Percentiles rank a stretch among this genome's conserved stretches.
phyloP scores from a whole-genome alignment of 768 basidiomycete genomes.

The Boletus rufocinnamomeus region DNA sequence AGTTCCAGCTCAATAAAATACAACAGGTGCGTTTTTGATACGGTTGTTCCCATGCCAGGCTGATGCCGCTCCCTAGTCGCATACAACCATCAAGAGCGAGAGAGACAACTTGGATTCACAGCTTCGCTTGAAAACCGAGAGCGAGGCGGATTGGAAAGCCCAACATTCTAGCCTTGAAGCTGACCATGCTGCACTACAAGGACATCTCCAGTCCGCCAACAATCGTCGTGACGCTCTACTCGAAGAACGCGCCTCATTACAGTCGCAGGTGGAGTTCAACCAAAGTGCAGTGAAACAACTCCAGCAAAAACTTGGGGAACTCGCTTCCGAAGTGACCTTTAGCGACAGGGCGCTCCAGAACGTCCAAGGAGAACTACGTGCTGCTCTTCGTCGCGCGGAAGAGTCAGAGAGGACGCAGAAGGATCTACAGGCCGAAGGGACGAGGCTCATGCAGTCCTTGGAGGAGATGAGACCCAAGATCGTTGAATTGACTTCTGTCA shows the following conservation, averaged over 20 bases:
- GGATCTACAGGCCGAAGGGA: slow-evolving; percentile 76
- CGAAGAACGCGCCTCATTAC: slow-evolving; percentile 52
- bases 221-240: slow-evolving; percentile 49
- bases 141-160: slow-evolving; percentile 49
- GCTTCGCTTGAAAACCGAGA: slow-evolving; percentile 42
- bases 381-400: slow-evolving; percentile 66
- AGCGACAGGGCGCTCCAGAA: slow-evolving; percentile 59
- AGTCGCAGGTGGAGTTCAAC: slow-evolving; percentile 47
- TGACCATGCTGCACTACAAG: slow-evolving; percentile 40
- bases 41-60: background rate
- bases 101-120: slow-evolving; percentile 56
- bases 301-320: slow-evolving; percentile 59
- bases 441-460: slow-evolving; percentile 74
- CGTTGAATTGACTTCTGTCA: slow-evolving; percentile 73
- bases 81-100: slow-evolving; percentile 59
- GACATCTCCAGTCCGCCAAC: slow-evolving; percentile 46
- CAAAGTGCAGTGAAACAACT: slow-evolving; percentile 52
- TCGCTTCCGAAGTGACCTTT: slow-evolving; percentile 53
- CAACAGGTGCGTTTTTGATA: slow-evolving; percentile 58
- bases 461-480: slow-evolving; percentile 88
- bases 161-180: slow-evolving; percentile 51
- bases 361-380: slow-evolving; percentile 64
- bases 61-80: slow-evolving; percentile 43
- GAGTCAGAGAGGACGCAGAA: slow-evolving; percentile 73
- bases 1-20: slow-evolving; percentile 76